Base-by-base conservation (phyloP, 192 early-diverging fungal genomes). In the Coemansia sp. region DNA sequence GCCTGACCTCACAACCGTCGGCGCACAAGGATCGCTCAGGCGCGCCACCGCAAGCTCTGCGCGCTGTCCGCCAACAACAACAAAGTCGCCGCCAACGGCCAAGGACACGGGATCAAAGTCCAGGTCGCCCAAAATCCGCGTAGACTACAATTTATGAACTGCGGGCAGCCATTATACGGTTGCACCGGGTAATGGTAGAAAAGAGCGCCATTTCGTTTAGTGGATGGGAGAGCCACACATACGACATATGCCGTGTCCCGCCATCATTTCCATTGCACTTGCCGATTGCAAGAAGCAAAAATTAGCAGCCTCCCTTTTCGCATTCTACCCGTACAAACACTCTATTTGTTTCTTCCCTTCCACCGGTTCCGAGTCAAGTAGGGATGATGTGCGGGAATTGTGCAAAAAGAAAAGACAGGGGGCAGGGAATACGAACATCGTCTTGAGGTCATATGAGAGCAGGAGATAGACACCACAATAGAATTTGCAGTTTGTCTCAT, bases 61-160 rank as follows among this genome's bases (percentile, higher is more conserved):
- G 8, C 91, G 83, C 72, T 93, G 92, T n/a, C 95, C 95, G 42
- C 95, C 95, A 22, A 90, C 93, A 1, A 93, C 95, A 45, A 95
- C 81, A 67, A 87, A 97, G 19, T 93, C 94, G 59, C 82, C 86
- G 35, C 89, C 89, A 67, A 89, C 75, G 2, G 89, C 84, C 73
- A 94, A 85, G 4, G 88, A 89, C 25, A 91, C 90, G 34, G 92
- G 92, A 53, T 87, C 84, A 76, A 92, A 95, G 4, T 83, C 71
- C 48, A 95, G 73, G 60, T 92, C 91, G 73, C 88, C 88, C 14
- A 93, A 75, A 19, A 90, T 66, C 23, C 86, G 81, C 11, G 86
- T 81, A 2, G 78, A 81, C 78, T 81, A 81, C 61, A 63, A 52
- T 52, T 11, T 25, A 13, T 7, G 49, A 52, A 10, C 42, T 13